Conservation (phyloP, 495 filamentous ascomycete species). For the Daldinia vernicosa region DNA sequence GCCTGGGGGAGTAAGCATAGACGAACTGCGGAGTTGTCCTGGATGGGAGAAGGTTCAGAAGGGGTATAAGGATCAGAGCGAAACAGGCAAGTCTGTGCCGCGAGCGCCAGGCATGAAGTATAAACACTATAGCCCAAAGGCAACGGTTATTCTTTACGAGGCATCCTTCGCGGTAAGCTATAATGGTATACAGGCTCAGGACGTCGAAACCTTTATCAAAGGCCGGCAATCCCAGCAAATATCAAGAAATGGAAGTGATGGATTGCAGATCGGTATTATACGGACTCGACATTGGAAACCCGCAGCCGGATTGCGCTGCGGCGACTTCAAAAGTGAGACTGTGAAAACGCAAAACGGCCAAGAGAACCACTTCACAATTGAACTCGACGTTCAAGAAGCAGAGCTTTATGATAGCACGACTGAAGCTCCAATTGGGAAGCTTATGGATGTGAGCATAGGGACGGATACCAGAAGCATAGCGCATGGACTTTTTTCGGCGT, state of each 20-base stretch:
- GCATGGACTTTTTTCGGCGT: constrained; percentile 82
- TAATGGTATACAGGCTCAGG: constrained; percentile 28
- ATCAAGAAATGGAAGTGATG: constrained; percentile 12
- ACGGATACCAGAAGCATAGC: constrained; percentile 75
- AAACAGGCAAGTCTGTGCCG: constrained; percentile 66
- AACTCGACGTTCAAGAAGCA: constrained; percentile 49
- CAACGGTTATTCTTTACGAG: constrained; percentile 86
- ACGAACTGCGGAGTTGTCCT: constrained; percentile 73
- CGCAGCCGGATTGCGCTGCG: constrained; percentile 45
- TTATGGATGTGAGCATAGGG: constrained; percentile 73
- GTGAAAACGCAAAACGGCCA: constrained; percentile 12
- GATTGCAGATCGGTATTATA: constrained; percentile 51
- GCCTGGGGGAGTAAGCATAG: constrained; percentile 91
- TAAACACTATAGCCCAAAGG: constrained; percentile 94
- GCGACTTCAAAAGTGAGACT: constrained; percentile 32
- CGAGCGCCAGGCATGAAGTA: constrained; percentile 99
- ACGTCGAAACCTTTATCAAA: constrained; percentile 31
- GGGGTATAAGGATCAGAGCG: constrained; percentile 75
- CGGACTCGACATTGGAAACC: constrained; percentile 55
- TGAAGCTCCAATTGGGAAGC: constrained; percentile 44
- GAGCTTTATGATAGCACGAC: constrained; percentile 39
- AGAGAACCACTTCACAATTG: constrained; percentile 28
- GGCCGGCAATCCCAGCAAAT: constrained; percentile 12
- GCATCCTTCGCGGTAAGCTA: constrained; percentile 34
- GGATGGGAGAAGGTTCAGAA: constrained; percentile 83